Evolutionary conservation across 495 filamentous ascomycete species (phyloP).

Genomic region (Pseudevernia furfuracea): DNA sequence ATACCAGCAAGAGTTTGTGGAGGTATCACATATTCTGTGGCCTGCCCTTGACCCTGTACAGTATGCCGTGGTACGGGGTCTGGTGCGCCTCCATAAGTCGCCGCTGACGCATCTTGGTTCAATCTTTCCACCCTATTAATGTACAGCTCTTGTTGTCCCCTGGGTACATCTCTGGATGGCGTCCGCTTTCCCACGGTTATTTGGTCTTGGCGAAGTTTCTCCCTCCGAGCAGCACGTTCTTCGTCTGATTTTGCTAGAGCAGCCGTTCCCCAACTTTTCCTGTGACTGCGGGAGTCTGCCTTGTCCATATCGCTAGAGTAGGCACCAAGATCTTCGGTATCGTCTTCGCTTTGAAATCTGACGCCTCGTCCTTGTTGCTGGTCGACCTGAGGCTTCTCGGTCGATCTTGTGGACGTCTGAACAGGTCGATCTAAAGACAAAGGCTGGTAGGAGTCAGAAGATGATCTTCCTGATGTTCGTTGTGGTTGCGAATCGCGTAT

Average conservation of each 20-base stretch:
- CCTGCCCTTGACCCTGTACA: constrained; percentile 16
- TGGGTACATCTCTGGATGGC: constrained; percentile 21
- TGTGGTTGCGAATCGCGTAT: not conserved
- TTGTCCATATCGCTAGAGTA: constrained; percentile 3
- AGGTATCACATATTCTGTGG: constrained; percentile 10
- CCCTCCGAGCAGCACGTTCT: constrained; percentile 10
- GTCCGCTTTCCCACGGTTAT: not conserved
- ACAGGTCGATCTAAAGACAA: not conserved
- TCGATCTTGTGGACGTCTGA: not conserved
- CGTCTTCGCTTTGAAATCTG: constrained; percentile 18
- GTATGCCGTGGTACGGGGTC: constrained; percentile 17
- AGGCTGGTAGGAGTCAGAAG: not conserved
- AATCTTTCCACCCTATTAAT: constrained; percentile 16
- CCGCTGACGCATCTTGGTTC: constrained; percentile 8
- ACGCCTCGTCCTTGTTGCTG: constrained; percentile 19
- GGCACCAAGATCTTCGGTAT: not conserved
- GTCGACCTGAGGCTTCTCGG: not conserved
- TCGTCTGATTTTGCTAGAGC: constrained; percentile 14
- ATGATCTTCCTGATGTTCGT: not conserved
- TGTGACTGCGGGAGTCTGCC: constrained; percentile 1
- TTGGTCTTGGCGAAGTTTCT: not conserved
- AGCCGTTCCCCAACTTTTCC: constrained; percentile 7
- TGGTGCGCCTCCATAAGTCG: constrained; percentile 14
- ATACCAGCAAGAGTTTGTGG: constrained; percentile 24
- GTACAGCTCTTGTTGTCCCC: constrained; percentile 23